Base-by-base conservation (phyloP, 1,284 basidiomycete species). In the Moesziomyces globuligerus region DNA sequence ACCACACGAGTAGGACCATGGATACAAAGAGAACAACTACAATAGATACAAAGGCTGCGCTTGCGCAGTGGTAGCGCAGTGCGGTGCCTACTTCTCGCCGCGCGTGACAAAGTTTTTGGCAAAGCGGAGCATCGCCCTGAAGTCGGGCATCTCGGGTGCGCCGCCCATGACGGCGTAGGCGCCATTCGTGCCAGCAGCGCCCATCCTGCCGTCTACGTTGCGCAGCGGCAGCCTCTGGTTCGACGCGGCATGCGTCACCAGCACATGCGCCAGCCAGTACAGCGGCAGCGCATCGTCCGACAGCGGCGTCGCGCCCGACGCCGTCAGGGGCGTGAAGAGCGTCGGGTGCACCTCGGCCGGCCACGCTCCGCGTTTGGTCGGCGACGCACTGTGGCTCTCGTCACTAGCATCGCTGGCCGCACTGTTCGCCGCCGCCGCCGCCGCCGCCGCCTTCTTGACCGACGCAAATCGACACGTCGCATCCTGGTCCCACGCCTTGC, bases 281-380 rank as follows among this genome's bases (percentile, higher is more conserved):
- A 78, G 53, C 6, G 76, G 76, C 48, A 78, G 48, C 7, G 76
- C 76, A 40, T 78, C 76, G 51, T 78, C 69, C 32, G 68, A 72
- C 10, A 78, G 61, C 26, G 76, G 60, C n/a, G 66, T 74, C 4
- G 72, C 76, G 8, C 76, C 76, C 6, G 75, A 76, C 1, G 76
- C 75, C 1, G 76, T 78, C 18, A 70, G 65, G 6, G 67, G 62
- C 18, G 73, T 73, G 36, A 75, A 77, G n/a, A 73, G 44, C 13
- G 62, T 56, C 34, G 52, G 43, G 25, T 56, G 62, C 37, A 55
- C 39, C 48, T 51, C 48, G 18, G 58, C 48, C 1, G 62, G 56
- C 62, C 62, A 65, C 32, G 11, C 15, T 7, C 13, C 6, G 15
- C 13, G 15, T 13, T 34, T 34, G 32, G 13, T 34, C 32, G 32